These are phyloP conservation scores for Cladosporium sp. DNA, from an alignment of 2,329 filamentous ascomycete species.

Conservation along the genomic window DNA sequence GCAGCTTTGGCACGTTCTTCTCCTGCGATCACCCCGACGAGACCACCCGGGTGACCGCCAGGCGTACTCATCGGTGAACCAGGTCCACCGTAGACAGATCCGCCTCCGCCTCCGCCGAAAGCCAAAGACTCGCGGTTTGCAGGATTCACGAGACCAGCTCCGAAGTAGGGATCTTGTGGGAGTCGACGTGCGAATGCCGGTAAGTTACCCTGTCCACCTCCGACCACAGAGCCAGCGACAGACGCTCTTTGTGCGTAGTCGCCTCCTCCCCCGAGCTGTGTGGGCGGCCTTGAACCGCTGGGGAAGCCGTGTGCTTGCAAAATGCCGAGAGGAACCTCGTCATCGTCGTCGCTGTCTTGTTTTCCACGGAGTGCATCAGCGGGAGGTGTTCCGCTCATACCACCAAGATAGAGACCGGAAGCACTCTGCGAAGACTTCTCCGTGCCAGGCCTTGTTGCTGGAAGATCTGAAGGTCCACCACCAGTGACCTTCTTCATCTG, in stretches of 20 bases:
- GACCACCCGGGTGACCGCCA: constrained; percentile 62
- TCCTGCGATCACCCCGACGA: constrained; percentile 82
- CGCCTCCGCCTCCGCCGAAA: constrained; percentile 31
- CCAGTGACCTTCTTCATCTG: constrained; percentile 97
- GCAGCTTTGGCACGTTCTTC: constrained; percentile 77
- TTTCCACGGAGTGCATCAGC: constrained; percentile 22
- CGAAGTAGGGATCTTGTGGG: constrained; percentile 80
- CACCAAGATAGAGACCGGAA: constrained; percentile 26
- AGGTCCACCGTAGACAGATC: constrained; percentile 35
- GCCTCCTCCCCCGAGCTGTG: constrained; percentile 50
- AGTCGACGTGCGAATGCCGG: constrained; percentile 80
- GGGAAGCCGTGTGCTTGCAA: constrained; percentile 87
- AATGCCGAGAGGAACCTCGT: constrained; percentile 82
- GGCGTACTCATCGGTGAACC: constrained; percentile 6
- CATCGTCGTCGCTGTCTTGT: constrained; percentile 66
- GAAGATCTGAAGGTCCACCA: constrained; percentile 52
- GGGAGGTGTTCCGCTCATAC: constrained; percentile 27
- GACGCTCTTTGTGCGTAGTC: constrained; percentile 50
- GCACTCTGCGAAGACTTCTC: constrained; percentile 45
- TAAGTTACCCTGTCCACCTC: constrained; percentile 50
- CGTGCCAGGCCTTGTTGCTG: constrained; percentile 50
- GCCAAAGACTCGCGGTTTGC: constrained; percentile 70
- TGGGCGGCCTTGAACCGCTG: constrained; percentile 69
- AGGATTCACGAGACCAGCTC: constrained; percentile 69
- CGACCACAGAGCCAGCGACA: constrained; percentile 50